A percentile compares a stretch with the other conserved stretches of the same genome.
Conservation (phyloP, 805 yeast genomes). For the Hanseniaspora vineae region DNA sequence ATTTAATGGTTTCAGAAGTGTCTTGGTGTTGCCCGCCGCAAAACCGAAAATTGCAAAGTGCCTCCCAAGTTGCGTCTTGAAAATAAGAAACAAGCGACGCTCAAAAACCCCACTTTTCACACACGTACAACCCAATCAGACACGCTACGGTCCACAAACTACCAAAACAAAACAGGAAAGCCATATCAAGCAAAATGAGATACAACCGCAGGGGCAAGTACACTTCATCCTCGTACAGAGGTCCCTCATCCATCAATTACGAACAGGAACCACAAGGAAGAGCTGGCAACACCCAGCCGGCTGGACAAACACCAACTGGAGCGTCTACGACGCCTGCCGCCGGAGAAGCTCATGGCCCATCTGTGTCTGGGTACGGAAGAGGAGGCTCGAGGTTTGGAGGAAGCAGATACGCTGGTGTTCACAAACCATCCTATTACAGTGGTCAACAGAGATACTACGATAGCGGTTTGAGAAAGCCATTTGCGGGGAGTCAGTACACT, state of each 20-base stretch:
- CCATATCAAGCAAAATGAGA: neutral
- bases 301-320: neutral
- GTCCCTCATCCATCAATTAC: neutral
- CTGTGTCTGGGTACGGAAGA: neutral
- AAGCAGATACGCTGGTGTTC: neutral
- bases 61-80: too few relatives aligned
- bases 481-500: neutral
- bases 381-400: neutral
- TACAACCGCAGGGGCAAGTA: neutral
- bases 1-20: too few relatives aligned
- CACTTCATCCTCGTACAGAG: neutral
- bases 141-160: neutral
- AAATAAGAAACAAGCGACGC: too few relatives aligned
- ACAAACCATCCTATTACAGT: neutral
- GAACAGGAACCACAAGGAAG: neutral
- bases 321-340: neutral
- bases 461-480: neutral
- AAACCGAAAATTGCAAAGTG: too few relatives aligned
- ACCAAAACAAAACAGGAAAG: constrained; percentile 24
- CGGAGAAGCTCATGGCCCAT: neutral
- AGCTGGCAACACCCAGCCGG: neutral
- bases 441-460: neutral
- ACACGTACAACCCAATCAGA: too few relatives aligned
- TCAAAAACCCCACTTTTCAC: too few relatives aligned
- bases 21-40: too few relatives aligned